A percentile compares a stretch with the other conserved stretches of the same genome.
Evolutionary conservation across 2,329 filamentous ascomycete genomes (phyloP).

Genomic region (Fusarium continuum): DNA sequence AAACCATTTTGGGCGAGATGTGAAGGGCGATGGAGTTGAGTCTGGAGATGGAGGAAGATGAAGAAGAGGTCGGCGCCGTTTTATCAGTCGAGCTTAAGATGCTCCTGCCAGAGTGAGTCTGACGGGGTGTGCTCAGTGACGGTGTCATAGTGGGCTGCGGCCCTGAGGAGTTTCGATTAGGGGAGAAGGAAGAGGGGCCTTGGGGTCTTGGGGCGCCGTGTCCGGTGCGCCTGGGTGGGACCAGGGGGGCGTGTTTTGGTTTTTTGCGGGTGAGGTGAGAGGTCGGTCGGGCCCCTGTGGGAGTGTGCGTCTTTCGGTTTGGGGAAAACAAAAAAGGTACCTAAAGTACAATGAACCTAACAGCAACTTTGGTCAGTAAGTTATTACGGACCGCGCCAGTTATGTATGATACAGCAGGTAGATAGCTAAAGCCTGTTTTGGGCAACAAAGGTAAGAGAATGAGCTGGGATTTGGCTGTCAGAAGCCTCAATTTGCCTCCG

Average conservation of each 20-base stretch:
- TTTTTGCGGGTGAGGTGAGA: conserved; percentile 30
- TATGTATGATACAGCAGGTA: conserved; percentile 11
- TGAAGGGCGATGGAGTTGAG: conserved; percentile 73
- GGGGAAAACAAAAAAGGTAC: conserved; percentile 25
- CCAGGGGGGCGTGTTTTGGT: conserved; percentile 23
- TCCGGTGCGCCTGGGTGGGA: conserved; percentile 40
- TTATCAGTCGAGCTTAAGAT: conserved; percentile 44
- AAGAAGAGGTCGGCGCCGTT: conserved; percentile 47
- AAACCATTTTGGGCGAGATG: conserved; percentile 67
- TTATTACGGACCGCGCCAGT: conserved; percentile 7
- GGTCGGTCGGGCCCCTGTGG: conserved; percentile 18
- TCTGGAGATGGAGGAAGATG: conserved; percentile 61
- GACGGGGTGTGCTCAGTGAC: conserved; percentile 42
- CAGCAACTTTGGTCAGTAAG: conserved; percentile 27
- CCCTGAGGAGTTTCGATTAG: conserved; percentile 42
- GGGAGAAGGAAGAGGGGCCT: conserved; percentile 29
- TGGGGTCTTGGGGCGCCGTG: conserved; percentile 34
- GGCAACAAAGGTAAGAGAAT: background rate
- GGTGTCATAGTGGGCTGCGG: conserved; percentile 46
- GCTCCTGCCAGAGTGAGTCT: conserved; percentile 31
- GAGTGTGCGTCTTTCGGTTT: conserved; percentile 30
- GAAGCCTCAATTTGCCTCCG: conserved; percentile 6
- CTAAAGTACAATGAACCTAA: conserved; percentile 24
- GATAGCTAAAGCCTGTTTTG: conserved; percentile 19
- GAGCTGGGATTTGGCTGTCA: background rate